Evolutionary conservation across 1,139 yeast species (phyloP), one percentile per base, ranked within the genome.

Genomic region (Yarrowia galli): DNA sequence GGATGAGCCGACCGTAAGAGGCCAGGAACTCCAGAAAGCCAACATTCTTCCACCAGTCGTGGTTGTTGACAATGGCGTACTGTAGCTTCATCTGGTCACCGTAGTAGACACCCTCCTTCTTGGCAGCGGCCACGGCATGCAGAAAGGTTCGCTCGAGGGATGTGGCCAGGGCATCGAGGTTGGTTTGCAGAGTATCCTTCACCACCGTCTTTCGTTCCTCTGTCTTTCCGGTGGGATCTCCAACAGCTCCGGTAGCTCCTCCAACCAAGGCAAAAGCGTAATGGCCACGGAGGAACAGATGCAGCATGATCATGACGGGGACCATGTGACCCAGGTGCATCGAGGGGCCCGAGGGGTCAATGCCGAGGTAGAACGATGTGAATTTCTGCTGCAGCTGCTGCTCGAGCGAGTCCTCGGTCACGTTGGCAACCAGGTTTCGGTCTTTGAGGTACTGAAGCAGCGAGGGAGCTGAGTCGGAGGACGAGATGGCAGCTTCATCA

Each of bases 231-330:
- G 97, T 91, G 1, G 99, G 99, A 77, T 95, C 99, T 7, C 99
- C 99, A 1, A 95, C 97, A 18, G 86, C 85, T 3, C 98, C 98
- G 0, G 99, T 95, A 12, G 98, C 99, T n/a, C 98, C 99, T 12
- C 99, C 99, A 9, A 95, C 91, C 16, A 96, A 77, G 0, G 96
- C 92, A 13, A 88, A 87, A 13, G 92, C 87, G 71, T 86, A 85
- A 75, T 93, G 97, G 0, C 99, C 99, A 43, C 96, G 80, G 46
- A 93, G 79, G 71, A 86, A 86, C 76, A 92, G 93, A 76, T 96
- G 98, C 61, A 95, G 81, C 60, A 93, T 79, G 3, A 92, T 87
- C 88, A 96, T 86, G 71, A 95, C 79, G 0, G 99, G 99, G 53
- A 95, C 81, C 69, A 96, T 79, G 74, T 95, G 95, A 1, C 99